Conservation (phyloP, 2,329 filamentous ascomycete genomes). For the Coniochaeta prunicola region DNA sequence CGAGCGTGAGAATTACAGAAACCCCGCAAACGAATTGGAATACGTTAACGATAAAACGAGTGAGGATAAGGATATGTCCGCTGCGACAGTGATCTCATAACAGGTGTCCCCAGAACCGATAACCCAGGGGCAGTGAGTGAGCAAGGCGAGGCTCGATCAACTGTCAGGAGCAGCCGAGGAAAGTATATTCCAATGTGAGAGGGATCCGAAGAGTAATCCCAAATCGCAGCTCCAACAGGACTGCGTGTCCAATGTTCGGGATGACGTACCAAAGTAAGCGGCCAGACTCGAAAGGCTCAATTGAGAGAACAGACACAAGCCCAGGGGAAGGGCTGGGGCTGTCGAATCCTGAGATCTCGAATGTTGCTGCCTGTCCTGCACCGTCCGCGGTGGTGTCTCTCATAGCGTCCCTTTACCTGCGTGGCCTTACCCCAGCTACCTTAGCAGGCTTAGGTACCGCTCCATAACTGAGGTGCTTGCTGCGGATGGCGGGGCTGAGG, state of each 20-base stretch:
- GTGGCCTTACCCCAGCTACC: background rate
- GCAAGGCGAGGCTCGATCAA: background rate
- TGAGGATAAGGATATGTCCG: background rate
- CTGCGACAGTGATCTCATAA: background rate
- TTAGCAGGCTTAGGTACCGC: background rate
- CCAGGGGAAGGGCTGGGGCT: background rate
- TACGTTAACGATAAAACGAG: background rate
- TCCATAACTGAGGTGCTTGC: too few relatives aligned
- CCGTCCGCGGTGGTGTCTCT: background rate
- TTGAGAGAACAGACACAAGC: background rate
- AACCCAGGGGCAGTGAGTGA: background rate
- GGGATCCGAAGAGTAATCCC: background rate
- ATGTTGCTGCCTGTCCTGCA: slow-evolving; percentile 5
- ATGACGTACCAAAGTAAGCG: background rate
- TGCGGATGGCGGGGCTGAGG: background rate
- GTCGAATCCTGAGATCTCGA: slow-evolving; percentile 4
- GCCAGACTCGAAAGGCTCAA: background rate
- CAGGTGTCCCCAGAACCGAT: background rate
- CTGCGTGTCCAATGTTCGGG: background rate
- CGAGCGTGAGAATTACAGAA: background rate
- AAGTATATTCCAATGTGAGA: too few relatives aligned
- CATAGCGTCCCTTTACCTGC: background rate
- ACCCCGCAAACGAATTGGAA: background rate
- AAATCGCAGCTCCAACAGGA: background rate
- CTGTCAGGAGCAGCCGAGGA: too few relatives aligned